Evolutionary conservation across 2,329 filamentous ascomycete genomes (phyloP).

Genomic region (Aspergillus pseudoglaucus): DNA sequence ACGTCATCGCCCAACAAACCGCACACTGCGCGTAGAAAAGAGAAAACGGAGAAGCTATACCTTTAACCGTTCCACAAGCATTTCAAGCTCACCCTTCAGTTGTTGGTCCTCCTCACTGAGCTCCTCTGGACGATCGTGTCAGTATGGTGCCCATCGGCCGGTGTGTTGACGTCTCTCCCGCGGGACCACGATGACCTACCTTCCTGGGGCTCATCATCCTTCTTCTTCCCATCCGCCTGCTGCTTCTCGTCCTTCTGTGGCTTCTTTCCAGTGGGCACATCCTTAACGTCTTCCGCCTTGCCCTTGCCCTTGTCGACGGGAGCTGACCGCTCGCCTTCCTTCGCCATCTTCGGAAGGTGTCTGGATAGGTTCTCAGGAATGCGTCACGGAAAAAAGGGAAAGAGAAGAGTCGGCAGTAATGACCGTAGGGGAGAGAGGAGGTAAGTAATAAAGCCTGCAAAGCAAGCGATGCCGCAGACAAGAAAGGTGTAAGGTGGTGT

Average conservation of each 20-base stretch:
- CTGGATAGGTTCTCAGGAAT: conserved; percentile 19
- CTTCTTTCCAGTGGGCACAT: conserved; percentile 50
- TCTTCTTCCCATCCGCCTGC: conserved; percentile 62
- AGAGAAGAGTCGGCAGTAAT: conserved; percentile 1
- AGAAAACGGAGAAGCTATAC: conserved; percentile 42
- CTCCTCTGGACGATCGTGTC: conserved; percentile 60
- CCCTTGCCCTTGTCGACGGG: conserved; percentile 92
- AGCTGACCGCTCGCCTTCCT: conserved; percentile 82
- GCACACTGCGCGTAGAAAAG: conserved; percentile 12
- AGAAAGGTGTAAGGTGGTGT: conserved; percentile 17
- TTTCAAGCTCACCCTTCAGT: conserved; percentile 94
- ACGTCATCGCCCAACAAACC: conserved; percentile 18
- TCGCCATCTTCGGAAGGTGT: conserved; percentile 63
- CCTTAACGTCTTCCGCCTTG: conserved; percentile 68
- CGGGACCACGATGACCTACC: conserved; percentile 45
- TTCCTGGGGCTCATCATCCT: conserved; percentile 63
- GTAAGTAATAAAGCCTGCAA: conserved; percentile 9
- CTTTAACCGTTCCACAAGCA: conserved; percentile 92
- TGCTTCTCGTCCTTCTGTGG: conserved; percentile 62
- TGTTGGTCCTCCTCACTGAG: conserved; percentile 97
- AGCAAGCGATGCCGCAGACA: conserved; percentile 13
- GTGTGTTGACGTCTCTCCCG: not conserved
- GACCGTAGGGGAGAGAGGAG: conserved; percentile 9
- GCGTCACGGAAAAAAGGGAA: conserved; percentile 3
- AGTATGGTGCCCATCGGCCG: conserved; percentile 11